Conservation (phyloP, 768 basidiomycete species). For the Tylopilus sp. region DNA sequence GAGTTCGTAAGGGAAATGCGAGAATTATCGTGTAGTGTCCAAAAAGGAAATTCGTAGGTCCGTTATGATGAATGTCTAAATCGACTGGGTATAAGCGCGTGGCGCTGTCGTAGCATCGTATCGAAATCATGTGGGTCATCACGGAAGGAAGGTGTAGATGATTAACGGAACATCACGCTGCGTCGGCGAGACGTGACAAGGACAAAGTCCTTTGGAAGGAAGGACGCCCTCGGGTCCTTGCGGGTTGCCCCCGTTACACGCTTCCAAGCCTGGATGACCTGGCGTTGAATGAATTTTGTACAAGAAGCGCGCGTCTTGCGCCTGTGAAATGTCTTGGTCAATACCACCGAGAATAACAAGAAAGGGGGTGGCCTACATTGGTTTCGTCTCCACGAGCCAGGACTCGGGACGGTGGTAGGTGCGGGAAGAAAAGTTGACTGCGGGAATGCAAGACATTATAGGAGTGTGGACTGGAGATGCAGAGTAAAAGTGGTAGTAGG, state of each 20-base stretch:
- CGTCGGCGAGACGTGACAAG: slow-evolving; percentile 54
- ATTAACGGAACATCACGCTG: slow-evolving; percentile 42
- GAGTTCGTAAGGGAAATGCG: neutral
- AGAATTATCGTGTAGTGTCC: slow-evolving; percentile 4
- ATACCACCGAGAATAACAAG: neutral
- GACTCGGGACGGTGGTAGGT: slow-evolving; percentile 18
- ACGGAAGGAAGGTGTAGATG: neutral
- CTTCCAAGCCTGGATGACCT: slow-evolving; percentile 60
- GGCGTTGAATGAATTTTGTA: slow-evolving; percentile 53
- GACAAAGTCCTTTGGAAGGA: slow-evolving; percentile 59
- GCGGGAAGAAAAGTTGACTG: slow-evolving; percentile 6
- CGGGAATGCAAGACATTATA: slow-evolving; percentile 7
- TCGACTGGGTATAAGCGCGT: slow-evolving; percentile 7
- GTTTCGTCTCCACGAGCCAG: slow-evolving; percentile 26
- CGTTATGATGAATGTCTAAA: neutral
- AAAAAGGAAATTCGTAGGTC: slow-evolving; percentile 1
- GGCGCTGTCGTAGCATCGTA: slow-evolving; percentile 12
- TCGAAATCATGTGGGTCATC: slow-evolving; percentile 14
- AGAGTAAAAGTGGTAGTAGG: neutral
- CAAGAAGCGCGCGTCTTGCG: slow-evolving; percentile 29
- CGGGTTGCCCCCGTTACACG: slow-evolving; percentile 51
- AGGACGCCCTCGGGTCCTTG: slow-evolving; percentile 48
- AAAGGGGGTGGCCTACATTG: slow-evolving; percentile 16
- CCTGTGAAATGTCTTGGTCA: slow-evolving; percentile 10
- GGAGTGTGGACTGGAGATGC: neutral